Evolutionary conservation across 2,329 filamentous ascomycete species (phyloP).

Genomic region (Rhynchosporium graminicola): DNA sequence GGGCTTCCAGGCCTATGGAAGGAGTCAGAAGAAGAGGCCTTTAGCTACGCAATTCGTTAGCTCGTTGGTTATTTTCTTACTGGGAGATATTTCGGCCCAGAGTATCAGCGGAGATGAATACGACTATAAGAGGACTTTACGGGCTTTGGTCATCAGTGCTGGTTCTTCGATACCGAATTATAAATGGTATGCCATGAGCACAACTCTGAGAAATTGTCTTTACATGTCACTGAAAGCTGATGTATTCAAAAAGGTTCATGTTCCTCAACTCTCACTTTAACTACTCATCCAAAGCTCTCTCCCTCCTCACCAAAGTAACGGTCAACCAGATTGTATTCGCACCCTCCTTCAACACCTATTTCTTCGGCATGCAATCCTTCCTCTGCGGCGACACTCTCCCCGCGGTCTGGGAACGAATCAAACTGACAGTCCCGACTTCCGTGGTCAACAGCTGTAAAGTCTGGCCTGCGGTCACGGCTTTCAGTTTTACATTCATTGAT

Average conservation of each 20-base stretch:
- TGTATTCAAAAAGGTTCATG: constrained; percentile 61
- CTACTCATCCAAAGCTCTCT: constrained; percentile 70
- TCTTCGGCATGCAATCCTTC: constrained; percentile 78
- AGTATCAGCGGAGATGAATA: constrained; percentile 63
- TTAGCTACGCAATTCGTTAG: constrained; percentile 78
- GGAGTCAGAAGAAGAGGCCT: constrained; percentile 70
- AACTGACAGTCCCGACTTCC: constrained; percentile 73
- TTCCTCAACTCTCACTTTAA: constrained; percentile 84
- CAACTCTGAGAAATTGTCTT: not conserved
- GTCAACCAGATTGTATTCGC: constrained; percentile 83
- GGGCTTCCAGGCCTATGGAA: constrained; percentile 61
- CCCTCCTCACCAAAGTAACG: constrained; percentile 72
- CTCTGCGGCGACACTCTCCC: constrained; percentile 65
- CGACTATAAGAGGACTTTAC: constrained; percentile 66
- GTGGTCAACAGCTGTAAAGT: constrained; percentile 80
- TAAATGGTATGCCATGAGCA: constrained; percentile 65
- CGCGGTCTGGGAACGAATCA: constrained; percentile 70
- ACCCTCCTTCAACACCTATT: constrained; percentile 79
- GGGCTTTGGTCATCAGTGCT: constrained; percentile 74
- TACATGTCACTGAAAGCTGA: not conserved
- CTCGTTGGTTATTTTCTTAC: constrained; percentile 75
- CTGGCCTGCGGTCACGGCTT: constrained; percentile 84
- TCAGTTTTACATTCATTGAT: constrained; percentile 82
- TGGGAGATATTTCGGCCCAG: constrained; percentile 78
- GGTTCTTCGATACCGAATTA: constrained; percentile 76